These are phyloP conservation scores for Aquilaria sinensis DNA, from an alignment of 345 rosid species.

Conservation along the genomic window DNA sequence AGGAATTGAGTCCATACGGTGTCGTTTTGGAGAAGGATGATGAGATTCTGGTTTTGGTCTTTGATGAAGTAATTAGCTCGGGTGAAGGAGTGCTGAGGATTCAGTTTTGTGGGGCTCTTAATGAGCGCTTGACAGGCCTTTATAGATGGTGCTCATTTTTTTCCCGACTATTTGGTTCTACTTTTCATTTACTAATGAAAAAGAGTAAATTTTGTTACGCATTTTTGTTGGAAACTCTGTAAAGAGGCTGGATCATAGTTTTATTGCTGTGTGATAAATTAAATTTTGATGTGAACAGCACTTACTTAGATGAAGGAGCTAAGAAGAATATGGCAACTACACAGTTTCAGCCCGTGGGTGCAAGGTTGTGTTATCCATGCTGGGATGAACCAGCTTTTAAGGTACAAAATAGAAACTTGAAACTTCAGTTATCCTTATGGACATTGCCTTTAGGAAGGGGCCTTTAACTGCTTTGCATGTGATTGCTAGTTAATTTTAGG, in stretches of 20 bases:
- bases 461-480: no score
- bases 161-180: not conserved
- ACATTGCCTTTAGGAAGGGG: no score
- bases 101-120: constrained; percentile 28
- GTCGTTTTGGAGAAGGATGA: constrained; percentile 28
- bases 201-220: no score
- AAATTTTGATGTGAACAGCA: constrained; percentile 15
- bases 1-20: constrained; percentile 18
- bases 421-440: no score
- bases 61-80: constrained; percentile 21
- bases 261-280: not conserved
- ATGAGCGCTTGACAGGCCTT: constrained; percentile 34
- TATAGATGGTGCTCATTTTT: constrained; percentile 30
- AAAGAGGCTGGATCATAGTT: no score
- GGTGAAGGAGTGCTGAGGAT: constrained; percentile 28
- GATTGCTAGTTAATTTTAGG: no score
- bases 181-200: no score
- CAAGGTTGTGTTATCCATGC: constrained; percentile 47
- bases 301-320: constrained; percentile 21
- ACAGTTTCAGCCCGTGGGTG: constrained; percentile 40
- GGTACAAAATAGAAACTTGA: constrained; percentile 13
- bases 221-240: no score
- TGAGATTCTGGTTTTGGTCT: constrained; percentile 34
- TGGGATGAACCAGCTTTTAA: constrained; percentile 51
- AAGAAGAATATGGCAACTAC: constrained; percentile 41